phyloP scores from a whole-genome alignment of 805 yeast genomes.

The Scheffersomyces amazonensis region DNA sequence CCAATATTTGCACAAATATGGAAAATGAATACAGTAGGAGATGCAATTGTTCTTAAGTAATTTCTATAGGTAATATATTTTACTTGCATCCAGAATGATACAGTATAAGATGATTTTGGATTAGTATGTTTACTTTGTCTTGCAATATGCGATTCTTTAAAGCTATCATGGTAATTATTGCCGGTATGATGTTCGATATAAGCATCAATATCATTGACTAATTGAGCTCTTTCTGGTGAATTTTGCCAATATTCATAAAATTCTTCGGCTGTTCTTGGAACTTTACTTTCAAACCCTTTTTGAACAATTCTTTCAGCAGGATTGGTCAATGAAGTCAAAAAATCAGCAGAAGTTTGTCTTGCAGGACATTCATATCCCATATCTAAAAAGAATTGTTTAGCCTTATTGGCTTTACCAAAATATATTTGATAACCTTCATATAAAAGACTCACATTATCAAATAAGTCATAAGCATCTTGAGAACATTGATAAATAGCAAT shows the following conservation, averaged over 20 bases:
- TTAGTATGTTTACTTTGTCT: slow-evolving; percentile 48
- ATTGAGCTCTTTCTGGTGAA: slow-evolving; percentile 39
- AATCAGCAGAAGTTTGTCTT: slow-evolving; percentile 39
- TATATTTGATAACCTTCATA: slow-evolving; percentile 62
- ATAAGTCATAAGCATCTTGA: slow-evolving; percentile 58
- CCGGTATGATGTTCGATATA: slow-evolving; percentile 27
- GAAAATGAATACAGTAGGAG: slow-evolving; percentile 45
- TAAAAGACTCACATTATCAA: slow-evolving; percentile 59
- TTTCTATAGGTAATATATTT: slow-evolving; percentile 48
- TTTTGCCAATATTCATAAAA: slow-evolving; percentile 27
- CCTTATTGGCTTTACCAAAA: slow-evolving; percentile 53
- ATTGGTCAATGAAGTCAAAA: slow-evolving; percentile 28
- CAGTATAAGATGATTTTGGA: slow-evolving; percentile 39
- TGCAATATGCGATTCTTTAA: slow-evolving; percentile 46
- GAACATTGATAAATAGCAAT: slow-evolving; percentile 71
- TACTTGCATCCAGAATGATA: slow-evolving; percentile 46
- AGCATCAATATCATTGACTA: slow-evolving; percentile 39
- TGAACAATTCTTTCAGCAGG: slow-evolving; percentile 28
- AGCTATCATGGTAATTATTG: slow-evolving; percentile 6
- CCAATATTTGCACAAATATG: slow-evolving; percentile 42
- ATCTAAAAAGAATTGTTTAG: slow-evolving; percentile 35
- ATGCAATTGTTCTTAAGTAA: slow-evolving; percentile 49
- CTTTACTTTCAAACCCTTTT: slow-evolving; percentile 32
- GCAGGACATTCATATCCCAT: slow-evolving; percentile 40
- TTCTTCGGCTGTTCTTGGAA: slow-evolving; percentile 25